Evolutionary conservation across 805 yeast species (phyloP).

Genomic region (Cyberlindnera veronae): DNA sequence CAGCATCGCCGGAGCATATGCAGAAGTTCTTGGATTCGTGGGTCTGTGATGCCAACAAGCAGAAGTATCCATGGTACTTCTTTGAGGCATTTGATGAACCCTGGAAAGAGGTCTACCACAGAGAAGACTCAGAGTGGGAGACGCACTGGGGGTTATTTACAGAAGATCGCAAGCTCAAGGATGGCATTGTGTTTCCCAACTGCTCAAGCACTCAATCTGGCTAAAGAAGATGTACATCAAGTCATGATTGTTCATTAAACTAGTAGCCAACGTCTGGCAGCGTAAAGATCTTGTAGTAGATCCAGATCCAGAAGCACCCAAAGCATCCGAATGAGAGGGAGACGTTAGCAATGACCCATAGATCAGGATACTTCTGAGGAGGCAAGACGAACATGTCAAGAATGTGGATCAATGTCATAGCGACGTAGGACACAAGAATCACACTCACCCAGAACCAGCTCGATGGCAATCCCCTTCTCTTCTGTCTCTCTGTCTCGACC

Average conservation of each 20-base stretch:
- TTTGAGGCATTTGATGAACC: slow-evolving; percentile 75
- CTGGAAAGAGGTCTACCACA: slow-evolving; percentile 56
- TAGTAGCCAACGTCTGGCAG: slow-evolving; percentile 28
- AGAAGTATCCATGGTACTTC: slow-evolving; percentile 48
- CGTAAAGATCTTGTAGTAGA: slow-evolving; percentile 47
- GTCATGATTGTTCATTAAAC: not conserved
- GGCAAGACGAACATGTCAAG: slow-evolving; percentile 51
- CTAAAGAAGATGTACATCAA: not conserved
- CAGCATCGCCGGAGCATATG: slow-evolving; percentile 42
- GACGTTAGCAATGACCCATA: slow-evolving; percentile 80
- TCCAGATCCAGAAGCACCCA: slow-evolving; percentile 78
- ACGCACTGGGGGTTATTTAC: slow-evolving; percentile 69
- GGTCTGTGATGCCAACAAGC: slow-evolving; percentile 42
- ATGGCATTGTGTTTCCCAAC: slow-evolving; percentile 38
- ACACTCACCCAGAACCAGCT: slow-evolving; percentile 46
- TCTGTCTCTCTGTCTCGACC: slow-evolving; percentile 30
- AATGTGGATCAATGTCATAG: slow-evolving; percentile 47
- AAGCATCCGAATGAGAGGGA: slow-evolving; percentile 75
- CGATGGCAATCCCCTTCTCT: slow-evolving; percentile 46
- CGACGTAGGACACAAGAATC: slow-evolving; percentile 50
- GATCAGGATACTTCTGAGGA: slow-evolving; percentile 68
- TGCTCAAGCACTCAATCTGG: slow-evolving; percentile 7
- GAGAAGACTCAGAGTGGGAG: slow-evolving; percentile 53
- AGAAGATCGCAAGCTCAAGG: slow-evolving; percentile 43
- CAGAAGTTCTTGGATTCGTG: slow-evolving; percentile 49